phyloP scores from a whole-genome alignment of 306 rosid species.

The Cucurbita maxima region DNA sequence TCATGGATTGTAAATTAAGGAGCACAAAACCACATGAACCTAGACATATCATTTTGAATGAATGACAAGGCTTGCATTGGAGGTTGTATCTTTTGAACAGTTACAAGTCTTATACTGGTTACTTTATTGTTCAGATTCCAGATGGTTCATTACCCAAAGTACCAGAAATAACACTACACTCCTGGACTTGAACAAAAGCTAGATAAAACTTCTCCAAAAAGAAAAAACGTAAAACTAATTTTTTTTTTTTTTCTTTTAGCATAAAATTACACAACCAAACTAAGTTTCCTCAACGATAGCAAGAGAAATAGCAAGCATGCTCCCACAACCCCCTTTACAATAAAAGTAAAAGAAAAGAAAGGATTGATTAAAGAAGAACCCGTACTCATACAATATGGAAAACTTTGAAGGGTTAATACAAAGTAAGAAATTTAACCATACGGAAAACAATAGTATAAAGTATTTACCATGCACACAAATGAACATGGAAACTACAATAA shows the following conservation, averaged over 20 bases:
- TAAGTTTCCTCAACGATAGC: background rate
- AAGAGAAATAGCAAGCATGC: background rate
- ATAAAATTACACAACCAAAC: background rate
- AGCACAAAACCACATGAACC: background rate
- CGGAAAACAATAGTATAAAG: background rate
- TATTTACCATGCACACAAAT: background rate
- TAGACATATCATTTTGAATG: background rate
- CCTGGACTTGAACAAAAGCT: background rate
- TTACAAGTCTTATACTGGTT: background rate
- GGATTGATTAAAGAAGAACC: constrained; percentile 11
- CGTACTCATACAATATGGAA: background rate
- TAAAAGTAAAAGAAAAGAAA: background rate
- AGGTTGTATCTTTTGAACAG: too few species aligned
- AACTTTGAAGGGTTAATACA: background rate
- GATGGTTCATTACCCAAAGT: background rate
- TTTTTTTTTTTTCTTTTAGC: background rate
- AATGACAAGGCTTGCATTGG: background rate
- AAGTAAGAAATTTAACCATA: background rate
- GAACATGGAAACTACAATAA: constrained; percentile 1
- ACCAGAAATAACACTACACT: background rate
- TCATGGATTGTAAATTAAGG: background rate
- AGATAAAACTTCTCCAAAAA: background rate
- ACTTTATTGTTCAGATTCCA: background rate
- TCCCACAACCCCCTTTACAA: background rate
- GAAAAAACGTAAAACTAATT: background rate